These are phyloP conservation scores for Cylindrotheca closterium DNA, from an alignment of 108 stramenopile species.

Conservation along the genomic window DNA sequence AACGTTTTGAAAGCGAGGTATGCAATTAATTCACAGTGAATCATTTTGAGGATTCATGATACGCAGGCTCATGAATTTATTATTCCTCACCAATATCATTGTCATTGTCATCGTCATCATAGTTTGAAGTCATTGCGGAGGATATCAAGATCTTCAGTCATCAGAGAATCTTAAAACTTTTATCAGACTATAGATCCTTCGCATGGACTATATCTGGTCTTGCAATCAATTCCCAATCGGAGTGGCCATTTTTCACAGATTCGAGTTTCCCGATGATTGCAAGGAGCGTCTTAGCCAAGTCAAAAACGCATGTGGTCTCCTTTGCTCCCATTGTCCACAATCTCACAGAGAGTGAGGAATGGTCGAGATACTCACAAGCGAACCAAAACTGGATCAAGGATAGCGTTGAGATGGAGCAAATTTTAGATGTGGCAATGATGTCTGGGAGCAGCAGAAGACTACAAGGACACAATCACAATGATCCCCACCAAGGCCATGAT, in stretches of 20 bases:
- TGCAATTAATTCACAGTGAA: neutral
- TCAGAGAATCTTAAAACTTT: neutral
- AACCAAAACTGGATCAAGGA: conserved; percentile 11
- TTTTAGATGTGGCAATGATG: no score
- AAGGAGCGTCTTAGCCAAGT: neutral
- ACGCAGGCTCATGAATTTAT: neutral
- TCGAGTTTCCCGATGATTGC: neutral
- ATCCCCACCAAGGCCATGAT: no score
- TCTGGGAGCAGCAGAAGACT: no score
- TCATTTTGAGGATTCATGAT: neutral
- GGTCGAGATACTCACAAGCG: conserved; percentile 11
- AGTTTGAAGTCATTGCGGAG: conserved; percentile 7
- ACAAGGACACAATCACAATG: no score
- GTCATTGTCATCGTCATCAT: neutral
- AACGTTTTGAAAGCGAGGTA: conserved; percentile 1
- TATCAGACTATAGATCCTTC: neutral
- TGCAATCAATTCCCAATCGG: neutral
- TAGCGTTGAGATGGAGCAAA: neutral
- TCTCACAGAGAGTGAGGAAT: neutral
- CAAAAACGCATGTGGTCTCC: neutral
- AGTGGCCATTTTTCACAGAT: conserved; percentile 1
- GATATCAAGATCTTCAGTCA: neutral
- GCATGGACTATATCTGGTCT: conserved; percentile 1
- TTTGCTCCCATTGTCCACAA: conserved; percentile 13
- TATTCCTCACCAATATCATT: neutral